Evolutionary conservation across 1,284 basidiomycete species (phyloP).

Genomic region (Fomes fomentarius): DNA sequence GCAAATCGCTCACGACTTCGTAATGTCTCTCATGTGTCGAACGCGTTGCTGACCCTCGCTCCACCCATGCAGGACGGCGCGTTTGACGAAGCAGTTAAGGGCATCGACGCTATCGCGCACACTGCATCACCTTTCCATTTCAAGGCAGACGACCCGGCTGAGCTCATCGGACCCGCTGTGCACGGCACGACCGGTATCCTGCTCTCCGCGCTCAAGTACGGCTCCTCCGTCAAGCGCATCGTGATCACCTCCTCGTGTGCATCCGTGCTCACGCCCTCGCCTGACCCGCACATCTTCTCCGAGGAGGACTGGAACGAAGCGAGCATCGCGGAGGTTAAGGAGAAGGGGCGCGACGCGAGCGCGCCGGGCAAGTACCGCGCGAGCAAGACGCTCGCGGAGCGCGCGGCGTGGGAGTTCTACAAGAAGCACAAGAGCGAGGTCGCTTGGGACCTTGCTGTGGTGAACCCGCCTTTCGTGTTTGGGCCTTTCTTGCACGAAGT

Average conservation of each 20-base stretch:
- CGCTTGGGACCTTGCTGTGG: conserved; percentile 54
- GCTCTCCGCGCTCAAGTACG: conserved; percentile 29
- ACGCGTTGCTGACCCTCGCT: too few species aligned
- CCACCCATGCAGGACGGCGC: conserved; percentile 33
- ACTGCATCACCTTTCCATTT: conserved; percentile 48
- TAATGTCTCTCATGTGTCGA: too few species aligned
- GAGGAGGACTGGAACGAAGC: conserved; percentile 69
- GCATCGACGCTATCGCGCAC: conserved; percentile 46
- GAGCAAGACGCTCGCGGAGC: conserved; percentile 73
- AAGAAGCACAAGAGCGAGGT: conserved; percentile 49
- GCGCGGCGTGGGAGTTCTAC: conserved; percentile 57
- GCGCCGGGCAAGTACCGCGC: conserved; percentile 51
- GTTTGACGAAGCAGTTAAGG: conserved; percentile 47
- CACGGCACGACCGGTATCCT: conserved; percentile 32
- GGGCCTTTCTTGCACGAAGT: conserved; percentile 55
- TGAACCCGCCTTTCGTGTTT: conserved; percentile 59
- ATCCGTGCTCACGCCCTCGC: conserved; percentile 36
- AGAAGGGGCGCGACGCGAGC: conserved; percentile 51
- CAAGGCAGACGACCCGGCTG: conserved; percentile 37
- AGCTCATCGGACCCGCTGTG: conserved; percentile 35
- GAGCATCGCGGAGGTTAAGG: conserved; percentile 50
- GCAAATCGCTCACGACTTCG: too few species aligned
- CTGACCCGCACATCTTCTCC: conserved; percentile 31
- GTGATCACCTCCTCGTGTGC: conserved; percentile 66
- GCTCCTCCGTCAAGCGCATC: conserved; percentile 59